A percentile compares a stretch with the other conserved stretches of the same genome.
These are phyloP conservation scores for Anaeromyces robustus DNA, from an alignment of 192 early-diverging fungal species.

Conservation along the genomic window DNA sequence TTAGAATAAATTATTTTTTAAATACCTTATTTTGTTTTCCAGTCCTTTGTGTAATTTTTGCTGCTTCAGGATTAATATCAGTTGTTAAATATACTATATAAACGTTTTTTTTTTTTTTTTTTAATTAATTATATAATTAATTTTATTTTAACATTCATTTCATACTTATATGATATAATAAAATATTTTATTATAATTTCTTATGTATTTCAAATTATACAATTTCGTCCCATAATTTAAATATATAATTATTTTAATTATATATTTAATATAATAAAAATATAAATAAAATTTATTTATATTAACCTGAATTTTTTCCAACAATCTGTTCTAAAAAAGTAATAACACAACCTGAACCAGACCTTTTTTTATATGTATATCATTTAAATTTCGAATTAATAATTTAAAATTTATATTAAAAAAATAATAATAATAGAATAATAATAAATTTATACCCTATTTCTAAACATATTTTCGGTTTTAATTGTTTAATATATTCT, in stretches of 20 bases:
- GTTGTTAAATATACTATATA: constrained; percentile 42
- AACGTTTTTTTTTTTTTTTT: neutral
- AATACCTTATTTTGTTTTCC: constrained; percentile 26
- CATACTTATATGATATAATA: too few species aligned
- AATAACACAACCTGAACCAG: constrained; percentile 69
- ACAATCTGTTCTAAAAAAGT: constrained; percentile 54
- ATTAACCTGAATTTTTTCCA: constrained; percentile 9
- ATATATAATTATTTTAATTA: too few species aligned
- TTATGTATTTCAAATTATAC: too few species aligned
- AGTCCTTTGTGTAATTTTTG: constrained; percentile 47
- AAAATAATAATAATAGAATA: neutral
- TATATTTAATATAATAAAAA: too few species aligned
- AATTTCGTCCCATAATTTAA: too few species aligned
- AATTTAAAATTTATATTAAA: neutral
- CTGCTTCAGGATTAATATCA: constrained; percentile 70
- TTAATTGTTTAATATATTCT: constrained; percentile 20
- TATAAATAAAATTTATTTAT: neutral
- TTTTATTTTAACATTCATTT: too few species aligned
- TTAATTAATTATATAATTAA: neutral
- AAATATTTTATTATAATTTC: too few species aligned
- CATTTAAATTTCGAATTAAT: neutral
- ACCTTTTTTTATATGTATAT: constrained; percentile 18
- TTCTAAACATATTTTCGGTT: constrained; percentile 63
- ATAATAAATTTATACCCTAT: constrained; percentile 41
- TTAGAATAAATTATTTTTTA: neutral